A percentile compares a stretch with the other conserved stretches of the same genome.
Conservation (phyloP, 768 basidiomycete species). For the Coprinopsis strossmayeri region DNA sequence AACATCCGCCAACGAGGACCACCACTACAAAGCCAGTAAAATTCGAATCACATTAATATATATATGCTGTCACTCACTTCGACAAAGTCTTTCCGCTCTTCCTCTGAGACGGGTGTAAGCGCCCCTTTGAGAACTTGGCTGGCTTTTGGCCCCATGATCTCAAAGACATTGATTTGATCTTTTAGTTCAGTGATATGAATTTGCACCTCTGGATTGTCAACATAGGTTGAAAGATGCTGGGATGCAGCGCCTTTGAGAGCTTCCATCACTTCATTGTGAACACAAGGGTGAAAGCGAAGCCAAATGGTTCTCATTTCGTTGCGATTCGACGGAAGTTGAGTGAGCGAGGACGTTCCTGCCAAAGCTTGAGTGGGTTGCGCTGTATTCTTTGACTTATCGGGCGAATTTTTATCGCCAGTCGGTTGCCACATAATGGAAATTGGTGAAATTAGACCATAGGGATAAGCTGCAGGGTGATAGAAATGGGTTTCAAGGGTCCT, state of each 20-base stretch:
- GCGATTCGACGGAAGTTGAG: neutral
- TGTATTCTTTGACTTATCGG: constrained; percentile 5
- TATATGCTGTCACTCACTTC: constrained; percentile 34
- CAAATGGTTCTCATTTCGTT: constrained; percentile 43
- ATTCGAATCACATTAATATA: neutral
- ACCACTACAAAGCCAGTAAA: constrained; percentile 42
- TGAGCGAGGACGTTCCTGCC: constrained; percentile 1
- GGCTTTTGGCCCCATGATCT: constrained; percentile 83
- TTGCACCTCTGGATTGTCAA: constrained; percentile 22
- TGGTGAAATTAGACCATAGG: constrained; percentile 65
- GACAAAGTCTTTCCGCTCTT: constrained; percentile 49
- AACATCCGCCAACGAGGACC: constrained; percentile 53
- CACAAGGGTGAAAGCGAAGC: constrained; percentile 75
- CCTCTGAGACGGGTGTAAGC: constrained; percentile 40
- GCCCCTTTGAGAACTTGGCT: constrained; percentile 68
- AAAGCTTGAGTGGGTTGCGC: constrained; percentile 5
- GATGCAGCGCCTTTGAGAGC: constrained; percentile 49
- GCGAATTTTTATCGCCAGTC: constrained; percentile 1
- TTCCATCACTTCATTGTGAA: constrained; percentile 49
- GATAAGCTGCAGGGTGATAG: constrained; percentile 60
- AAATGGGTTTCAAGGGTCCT: constrained; percentile 61
- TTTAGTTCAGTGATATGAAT: constrained; percentile 70
- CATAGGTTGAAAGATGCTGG: constrained; percentile 20
- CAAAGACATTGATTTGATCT: constrained; percentile 71
- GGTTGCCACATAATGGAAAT: constrained; percentile 71